Evolutionary conservation across 257 asterid species (phyloP).

Genomic region (Coffea eugenioides): DNA sequence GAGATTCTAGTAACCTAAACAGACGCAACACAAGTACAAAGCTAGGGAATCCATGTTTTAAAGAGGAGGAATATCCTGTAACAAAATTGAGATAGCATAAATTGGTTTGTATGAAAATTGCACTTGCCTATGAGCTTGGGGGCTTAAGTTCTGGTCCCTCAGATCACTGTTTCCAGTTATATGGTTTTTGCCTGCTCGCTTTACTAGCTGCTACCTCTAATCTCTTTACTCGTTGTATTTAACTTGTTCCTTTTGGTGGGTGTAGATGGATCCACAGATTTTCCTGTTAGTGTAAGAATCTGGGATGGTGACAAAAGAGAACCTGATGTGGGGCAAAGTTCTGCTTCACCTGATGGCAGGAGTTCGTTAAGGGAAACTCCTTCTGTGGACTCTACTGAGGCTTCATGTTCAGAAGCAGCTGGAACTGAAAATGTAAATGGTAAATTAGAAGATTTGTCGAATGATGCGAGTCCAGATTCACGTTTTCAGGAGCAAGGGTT

Average conservation of each 20-base stretch:
- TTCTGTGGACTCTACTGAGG: constrained; percentile 26
- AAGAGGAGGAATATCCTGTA: neutral
- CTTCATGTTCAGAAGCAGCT: constrained; percentile 19
- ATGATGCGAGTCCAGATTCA: constrained; percentile 22
- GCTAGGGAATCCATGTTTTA: neutral
- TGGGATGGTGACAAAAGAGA: constrained; percentile 44
- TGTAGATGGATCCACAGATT: constrained; percentile 49
- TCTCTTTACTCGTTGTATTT: neutral
- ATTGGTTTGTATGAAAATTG: neutral
- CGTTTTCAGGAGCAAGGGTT: constrained; percentile 35
- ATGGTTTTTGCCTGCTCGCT: neutral
- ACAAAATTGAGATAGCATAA: neutral
- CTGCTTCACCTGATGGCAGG: constrained; percentile 27
- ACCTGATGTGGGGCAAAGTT: constrained; percentile 25
- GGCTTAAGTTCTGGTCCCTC: neutral
- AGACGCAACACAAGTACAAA: neutral
- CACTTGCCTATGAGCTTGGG: neutral
- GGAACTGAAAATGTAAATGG: constrained; percentile 28
- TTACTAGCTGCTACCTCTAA: neutral
- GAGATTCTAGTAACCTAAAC: neutral
- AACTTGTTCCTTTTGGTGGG: constrained; percentile 18
- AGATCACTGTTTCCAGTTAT: neutral
- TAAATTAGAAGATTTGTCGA: constrained; percentile 24
- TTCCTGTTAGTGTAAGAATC: constrained; percentile 36
- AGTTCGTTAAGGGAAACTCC: constrained; percentile 25